Conservation (phyloP, 352 stramenopile species). For the Blastocystis sp. region DNA sequence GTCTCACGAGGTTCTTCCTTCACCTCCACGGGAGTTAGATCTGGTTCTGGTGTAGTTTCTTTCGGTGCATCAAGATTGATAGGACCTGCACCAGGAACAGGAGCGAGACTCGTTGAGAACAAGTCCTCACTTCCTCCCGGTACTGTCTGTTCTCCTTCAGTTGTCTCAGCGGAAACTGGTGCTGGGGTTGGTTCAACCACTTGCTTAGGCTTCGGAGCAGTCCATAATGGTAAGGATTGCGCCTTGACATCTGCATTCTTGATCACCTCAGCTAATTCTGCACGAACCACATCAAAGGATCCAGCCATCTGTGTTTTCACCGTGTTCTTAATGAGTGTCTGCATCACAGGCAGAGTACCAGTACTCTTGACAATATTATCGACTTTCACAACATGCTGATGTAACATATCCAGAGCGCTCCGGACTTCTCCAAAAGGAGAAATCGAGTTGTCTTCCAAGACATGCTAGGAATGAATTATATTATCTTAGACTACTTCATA, state of each 20-base stretch:
- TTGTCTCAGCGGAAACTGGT: not conserved
- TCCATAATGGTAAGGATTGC: not conserved
- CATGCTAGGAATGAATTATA: not conserved
- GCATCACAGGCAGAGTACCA: not conserved
- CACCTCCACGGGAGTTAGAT: not conserved
- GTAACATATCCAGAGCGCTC: not conserved
- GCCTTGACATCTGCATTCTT: not conserved
- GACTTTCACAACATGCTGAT: conserved; percentile 1
- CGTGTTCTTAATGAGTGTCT: not conserved
- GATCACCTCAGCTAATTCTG: not conserved
- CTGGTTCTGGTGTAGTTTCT: not conserved
- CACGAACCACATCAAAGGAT: conserved; percentile 10
- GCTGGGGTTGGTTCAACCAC: not conserved
- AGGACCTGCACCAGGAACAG: conserved; percentile 1
- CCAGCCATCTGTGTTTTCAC: conserved; percentile 43
- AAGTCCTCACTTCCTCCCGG: not conserved
- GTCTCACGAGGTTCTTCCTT: not conserved
- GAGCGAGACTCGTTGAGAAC: not conserved
- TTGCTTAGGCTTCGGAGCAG: not conserved
- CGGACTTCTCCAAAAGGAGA: conserved; percentile 30
- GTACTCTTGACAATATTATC: conserved; percentile 38
- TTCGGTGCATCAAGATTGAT: not conserved
- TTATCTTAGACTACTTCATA: not conserved
- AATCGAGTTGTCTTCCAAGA: not conserved
- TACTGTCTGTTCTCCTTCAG: not conserved